Evolutionary conservation across 495 filamentous ascomycete species (phyloP), one percentile per base, ranked within the genome.

Genomic region (Aspergillus mulundensis): DNA sequence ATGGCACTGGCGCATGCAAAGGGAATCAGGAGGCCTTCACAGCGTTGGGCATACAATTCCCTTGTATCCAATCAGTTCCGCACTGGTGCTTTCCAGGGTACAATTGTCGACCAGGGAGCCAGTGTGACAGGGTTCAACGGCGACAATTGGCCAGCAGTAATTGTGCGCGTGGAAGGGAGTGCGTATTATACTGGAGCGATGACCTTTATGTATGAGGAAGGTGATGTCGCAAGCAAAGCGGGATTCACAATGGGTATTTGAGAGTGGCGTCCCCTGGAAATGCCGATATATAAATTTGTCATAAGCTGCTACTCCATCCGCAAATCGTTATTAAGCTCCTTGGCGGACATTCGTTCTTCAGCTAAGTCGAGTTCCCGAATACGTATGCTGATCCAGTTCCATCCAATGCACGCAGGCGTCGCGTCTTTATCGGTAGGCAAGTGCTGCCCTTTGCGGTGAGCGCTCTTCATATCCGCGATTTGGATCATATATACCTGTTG

Each of bases 31-130:
- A 19, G n/a, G n/a, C 7, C 20, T 8, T 18, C 30, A 19, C 53
- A 66, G 30, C 50, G 42, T 8, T 64, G 67, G 63, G 61, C 63
- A 23, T 70, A 66, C 51, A 61, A 67, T 32, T 70, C 65, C 11
- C 50, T 70, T 0, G 63, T 69, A 2, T 66, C 63, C 15, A 66
- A 62, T n/a, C 57, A 61, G 43, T 50, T 50, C 30, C 7, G 36
- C 1, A 47, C 51, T 11, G 63, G 58, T 8, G 51, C 60, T 0
- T 66, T 66, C 38, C 42, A 28, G 1, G 54, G 50, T 0, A 53
- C 51, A 16, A 61, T 66, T n/a, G 54, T 56, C 10, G 48, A 55
- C 32, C 43, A 23, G 3, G 18, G 2, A 5, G 20, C 23, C 8
- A 19, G 12, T 16, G 34, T 50, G 3, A 24, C 15, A 2, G 48